Evolutionary conservation across 2,329 filamentous ascomycete genomes (phyloP), one percentile per base, ranked within the genome.

Genomic region (Macrophomina tecta): DNA sequence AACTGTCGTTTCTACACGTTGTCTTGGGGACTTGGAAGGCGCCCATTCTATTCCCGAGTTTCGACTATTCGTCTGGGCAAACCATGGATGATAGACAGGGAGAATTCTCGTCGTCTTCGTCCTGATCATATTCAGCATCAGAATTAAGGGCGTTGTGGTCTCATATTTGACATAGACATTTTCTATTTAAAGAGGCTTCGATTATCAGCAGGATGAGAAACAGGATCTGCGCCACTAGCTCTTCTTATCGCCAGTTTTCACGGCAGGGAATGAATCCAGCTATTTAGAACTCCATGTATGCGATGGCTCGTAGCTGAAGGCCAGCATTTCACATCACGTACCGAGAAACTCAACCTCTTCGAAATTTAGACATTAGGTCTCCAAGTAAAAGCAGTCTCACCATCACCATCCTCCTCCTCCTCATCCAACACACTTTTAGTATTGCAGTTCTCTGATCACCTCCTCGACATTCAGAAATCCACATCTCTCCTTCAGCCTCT

Each of bases 401-500:
- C 38, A 8, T 40, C 14, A 23, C 38, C 7, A 40, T 9, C 3
- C 38, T 40, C 38, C 7, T 40, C 16, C 12, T 16, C 12, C 12
- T 9, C 45, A 2, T 6, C 45, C 45, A 9, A 48, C n/a, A 48
- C n/a, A 23, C 45, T 18, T 48, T 72, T 52, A 76, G 67, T 72
- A 76, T 67, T 73, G 72, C 42, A 76, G 68, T 71, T 82, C 78
- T 51, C 75, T 69, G 18, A 85, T 80, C 14, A 84, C 75, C 52
- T 79, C 78, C 1, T 77, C 73, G 46, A 79, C 80, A 66, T 84
- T 83, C 28, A 84, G 76, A 66, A 83, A 83, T 3, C 69, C 78
- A 71, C 84, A 86, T 55, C 83, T 77, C 73, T 85, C 79, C 65
- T 74, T 75, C 53, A 86, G 64, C 68, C 72, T 82, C 76, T 86